These are phyloP conservation scores for Bryoglossum gracile DNA, from an alignment of 495 filamentous ascomycete genomes.

Conservation along the genomic window DNA sequence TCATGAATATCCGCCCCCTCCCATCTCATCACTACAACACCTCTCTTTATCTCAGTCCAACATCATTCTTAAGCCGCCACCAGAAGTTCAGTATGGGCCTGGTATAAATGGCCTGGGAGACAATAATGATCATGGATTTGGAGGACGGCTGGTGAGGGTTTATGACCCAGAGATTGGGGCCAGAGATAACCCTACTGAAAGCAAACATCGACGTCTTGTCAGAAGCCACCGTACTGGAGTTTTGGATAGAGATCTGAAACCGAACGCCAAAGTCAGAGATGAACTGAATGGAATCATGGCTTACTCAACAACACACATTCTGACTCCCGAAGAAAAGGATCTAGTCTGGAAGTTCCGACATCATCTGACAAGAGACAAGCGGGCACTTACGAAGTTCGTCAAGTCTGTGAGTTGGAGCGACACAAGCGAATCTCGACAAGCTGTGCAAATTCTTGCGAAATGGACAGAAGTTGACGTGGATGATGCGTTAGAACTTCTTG, in stretches of 20 bases:
- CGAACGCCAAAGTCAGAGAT: slow-evolving; percentile 93
- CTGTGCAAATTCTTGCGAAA: slow-evolving; percentile 79
- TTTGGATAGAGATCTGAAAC: slow-evolving; percentile 86
- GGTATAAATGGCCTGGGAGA: slow-evolving; percentile 61
- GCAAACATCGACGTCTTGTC: slow-evolving; percentile 86
- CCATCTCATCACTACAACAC: slow-evolving; percentile 62
- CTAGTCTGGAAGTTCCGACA: slow-evolving; percentile 95
- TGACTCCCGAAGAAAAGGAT: slow-evolving; percentile 88
- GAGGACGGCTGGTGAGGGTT: slow-evolving; percentile 62
- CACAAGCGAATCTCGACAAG: slow-evolving; percentile 75
- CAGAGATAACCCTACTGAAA: slow-evolving; percentile 88
- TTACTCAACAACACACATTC: slow-evolving; percentile 83
- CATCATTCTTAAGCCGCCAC: slow-evolving; percentile 64
- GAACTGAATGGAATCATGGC: slow-evolving; percentile 86
- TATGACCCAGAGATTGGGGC: slow-evolving; percentile 92
- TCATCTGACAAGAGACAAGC: slow-evolving; percentile 85
- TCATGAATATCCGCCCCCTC: slow-evolving; percentile 80
- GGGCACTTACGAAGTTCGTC: slow-evolving; percentile 92
- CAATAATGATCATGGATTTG: slow-evolving; percentile 42
- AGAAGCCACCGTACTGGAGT: slow-evolving; percentile 89
- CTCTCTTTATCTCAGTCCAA: slow-evolving; percentile 56
- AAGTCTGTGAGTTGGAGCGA: slow-evolving; percentile 95
- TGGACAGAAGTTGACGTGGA: slow-evolving; percentile 98
- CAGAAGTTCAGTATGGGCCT: slow-evolving; percentile 75
- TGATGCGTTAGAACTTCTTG: slow-evolving; percentile 90